Evolutionary conservation across 1,284 basidiomycete genomes (phyloP).

Genomic region (Cryptococcus floricola): DNA sequence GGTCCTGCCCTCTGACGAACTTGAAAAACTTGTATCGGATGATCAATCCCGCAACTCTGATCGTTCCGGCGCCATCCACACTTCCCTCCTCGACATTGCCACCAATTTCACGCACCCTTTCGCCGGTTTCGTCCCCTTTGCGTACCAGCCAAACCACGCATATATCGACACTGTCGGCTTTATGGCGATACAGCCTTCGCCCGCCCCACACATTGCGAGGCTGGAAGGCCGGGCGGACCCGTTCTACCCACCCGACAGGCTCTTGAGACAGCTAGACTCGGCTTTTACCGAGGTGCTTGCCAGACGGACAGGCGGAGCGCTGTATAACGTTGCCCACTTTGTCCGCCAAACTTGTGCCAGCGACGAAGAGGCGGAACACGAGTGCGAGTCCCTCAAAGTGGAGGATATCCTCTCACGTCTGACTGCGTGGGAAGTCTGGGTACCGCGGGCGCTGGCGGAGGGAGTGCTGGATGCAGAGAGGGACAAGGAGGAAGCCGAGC

Average conservation of each 20-base stretch:
- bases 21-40: constrained; percentile 12
- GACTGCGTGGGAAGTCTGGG: constrained; percentile 5
- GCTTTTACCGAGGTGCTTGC: constrained; percentile 3
- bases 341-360: constrained; percentile 1
- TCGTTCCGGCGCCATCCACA: constrained; percentile 6
- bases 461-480: neutral
- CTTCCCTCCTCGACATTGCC: constrained; percentile 5
- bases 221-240: constrained; percentile 3
- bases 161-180: constrained; percentile 1
- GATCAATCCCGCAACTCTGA: neutral
- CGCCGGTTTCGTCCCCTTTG: neutral
- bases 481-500: neutral
- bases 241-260: constrained; percentile 10
- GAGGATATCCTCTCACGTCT: constrained; percentile 4
- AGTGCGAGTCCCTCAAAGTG: constrained; percentile 3
- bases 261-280: constrained; percentile 9
- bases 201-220: neutral
- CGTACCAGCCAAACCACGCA: constrained; percentile 1
- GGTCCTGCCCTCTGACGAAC: constrained; percentile 33
- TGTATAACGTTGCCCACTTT: constrained; percentile 1
- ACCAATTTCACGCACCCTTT: constrained; percentile 7
- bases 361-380: constrained; percentile 12
- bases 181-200: constrained; percentile 1
- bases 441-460: constrained; percentile 6
- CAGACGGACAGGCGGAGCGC: neutral